Conservation (phyloP, 2,329 filamentous ascomycete genomes). For the Colletotrichum incanum region DNA sequence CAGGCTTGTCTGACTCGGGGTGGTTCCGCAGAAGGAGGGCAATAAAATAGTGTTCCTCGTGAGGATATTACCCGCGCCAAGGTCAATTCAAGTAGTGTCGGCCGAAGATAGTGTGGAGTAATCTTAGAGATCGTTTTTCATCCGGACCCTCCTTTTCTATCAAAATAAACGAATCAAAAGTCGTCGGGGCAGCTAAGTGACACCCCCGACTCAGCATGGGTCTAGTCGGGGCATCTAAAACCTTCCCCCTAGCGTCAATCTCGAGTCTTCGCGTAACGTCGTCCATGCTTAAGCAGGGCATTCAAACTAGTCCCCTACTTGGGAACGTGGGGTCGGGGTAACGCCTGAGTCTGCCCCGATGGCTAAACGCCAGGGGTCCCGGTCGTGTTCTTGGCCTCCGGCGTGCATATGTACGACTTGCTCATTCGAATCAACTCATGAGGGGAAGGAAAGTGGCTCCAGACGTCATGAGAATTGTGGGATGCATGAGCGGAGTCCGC, state of each 20-base stretch:
- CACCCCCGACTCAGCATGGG: constrained; percentile 30
- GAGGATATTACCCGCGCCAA: background rate
- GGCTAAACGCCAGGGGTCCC: background rate
- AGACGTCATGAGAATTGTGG: constrained; percentile 28
- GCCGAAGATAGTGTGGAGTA: constrained; percentile 18
- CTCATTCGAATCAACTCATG: background rate
- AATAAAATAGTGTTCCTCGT: background rate
- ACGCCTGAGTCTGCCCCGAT: constrained; percentile 25
- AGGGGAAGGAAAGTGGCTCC: background rate
- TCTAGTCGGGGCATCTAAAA: constrained; percentile 40
- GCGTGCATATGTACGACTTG: constrained; percentile 5
- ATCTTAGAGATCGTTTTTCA: background rate
- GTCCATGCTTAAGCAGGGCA: too few species aligned
- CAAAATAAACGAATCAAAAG: constrained; percentile 35
- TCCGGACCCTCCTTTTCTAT: background rate
- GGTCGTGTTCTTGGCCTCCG: background rate
- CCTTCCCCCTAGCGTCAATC: constrained; percentile 43
- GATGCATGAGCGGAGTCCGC: constrained; percentile 11
- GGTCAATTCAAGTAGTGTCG: constrained; percentile 13
- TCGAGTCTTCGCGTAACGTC: background rate
- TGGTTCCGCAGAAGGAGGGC: background rate
- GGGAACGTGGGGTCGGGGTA: constrained; percentile 35
- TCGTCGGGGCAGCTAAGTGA: constrained; percentile 47
- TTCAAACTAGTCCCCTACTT: too few species aligned
- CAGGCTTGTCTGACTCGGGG: constrained; percentile 25